These are phyloP conservation scores for Sugiyamaella xylanicola DNA, from an alignment of 1,139 yeast genomes.

Conservation along the genomic window DNA sequence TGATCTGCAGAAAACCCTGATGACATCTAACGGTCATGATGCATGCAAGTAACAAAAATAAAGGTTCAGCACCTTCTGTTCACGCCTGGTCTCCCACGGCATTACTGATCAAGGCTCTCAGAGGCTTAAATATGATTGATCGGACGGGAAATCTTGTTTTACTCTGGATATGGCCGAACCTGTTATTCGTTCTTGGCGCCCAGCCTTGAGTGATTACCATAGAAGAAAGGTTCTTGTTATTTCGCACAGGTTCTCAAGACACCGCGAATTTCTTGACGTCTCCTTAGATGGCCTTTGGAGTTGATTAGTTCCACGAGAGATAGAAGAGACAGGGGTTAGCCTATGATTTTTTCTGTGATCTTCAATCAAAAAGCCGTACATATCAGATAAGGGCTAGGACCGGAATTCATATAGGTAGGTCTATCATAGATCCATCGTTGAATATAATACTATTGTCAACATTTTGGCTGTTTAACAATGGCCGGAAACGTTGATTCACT, in stretches of 20 bases:
- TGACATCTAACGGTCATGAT: no score
- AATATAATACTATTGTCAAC: not conserved
- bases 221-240: no score
- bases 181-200: no score
- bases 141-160: not conserved
- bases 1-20: no score
- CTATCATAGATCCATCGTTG: not conserved
- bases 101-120: not conserved
- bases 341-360: not conserved
- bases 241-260: no score
- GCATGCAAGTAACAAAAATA: not conserved
- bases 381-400: not conserved
- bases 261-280: no score
- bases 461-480: not conserved
- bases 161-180: not conserved
- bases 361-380: not conserved
- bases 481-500: not conserved
- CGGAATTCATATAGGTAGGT: not conserved
- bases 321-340: not conserved
- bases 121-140: not conserved
- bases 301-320: no score
- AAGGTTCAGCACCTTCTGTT: not conserved
- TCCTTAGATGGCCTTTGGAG: no score
- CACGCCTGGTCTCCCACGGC: not conserved
- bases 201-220: no score